Conservation (phyloP, 257 asterid genomes). For the Solanum ossicruentum region DNA sequence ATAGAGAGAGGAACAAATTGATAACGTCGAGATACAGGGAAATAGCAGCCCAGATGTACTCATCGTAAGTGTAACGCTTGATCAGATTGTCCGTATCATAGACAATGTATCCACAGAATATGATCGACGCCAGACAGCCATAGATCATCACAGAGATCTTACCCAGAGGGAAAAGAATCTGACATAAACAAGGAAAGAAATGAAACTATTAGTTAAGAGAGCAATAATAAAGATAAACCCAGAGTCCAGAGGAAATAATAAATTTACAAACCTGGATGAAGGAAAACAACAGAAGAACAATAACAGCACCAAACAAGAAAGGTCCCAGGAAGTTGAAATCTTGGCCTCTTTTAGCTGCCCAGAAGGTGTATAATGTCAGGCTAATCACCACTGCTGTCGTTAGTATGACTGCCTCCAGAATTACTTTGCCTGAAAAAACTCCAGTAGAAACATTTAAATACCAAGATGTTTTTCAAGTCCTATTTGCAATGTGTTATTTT, state of each 20-base stretch:
- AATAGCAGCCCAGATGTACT: conserved; percentile 56
- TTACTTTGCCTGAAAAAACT: conserved; percentile 23
- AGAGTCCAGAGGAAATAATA: background rate
- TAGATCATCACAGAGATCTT: conserved; percentile 24
- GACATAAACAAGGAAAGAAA: background rate
- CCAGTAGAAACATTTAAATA: background rate
- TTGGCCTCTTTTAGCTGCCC: conserved; percentile 64
- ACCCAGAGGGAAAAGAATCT: conserved; percentile 52
- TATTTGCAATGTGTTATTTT: background rate
- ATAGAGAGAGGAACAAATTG: conserved; percentile 24
- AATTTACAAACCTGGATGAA: conserved; percentile 35
- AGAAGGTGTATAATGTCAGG: conserved; percentile 58
- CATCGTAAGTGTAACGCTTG: conserved; percentile 34
- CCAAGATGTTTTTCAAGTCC: background rate
- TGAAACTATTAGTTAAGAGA: background rate
- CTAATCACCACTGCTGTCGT: conserved; percentile 42
- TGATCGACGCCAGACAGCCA: conserved; percentile 18
- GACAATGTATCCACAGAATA: conserved; percentile 39
- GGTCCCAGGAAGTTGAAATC: conserved; percentile 48
- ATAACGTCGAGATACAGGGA: conserved; percentile 42
- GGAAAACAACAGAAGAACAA: conserved; percentile 18
- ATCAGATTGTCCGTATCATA: conserved; percentile 36
- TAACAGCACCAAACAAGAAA: conserved; percentile 25
- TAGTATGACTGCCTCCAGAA: conserved; percentile 36
- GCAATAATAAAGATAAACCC: background rate